Percentiles rank a stretch among this genome's conserved stretches.
phyloP scores from a whole-genome alignment of 1,139 yeast genomes.

The Citeromyces siamensis region DNA sequence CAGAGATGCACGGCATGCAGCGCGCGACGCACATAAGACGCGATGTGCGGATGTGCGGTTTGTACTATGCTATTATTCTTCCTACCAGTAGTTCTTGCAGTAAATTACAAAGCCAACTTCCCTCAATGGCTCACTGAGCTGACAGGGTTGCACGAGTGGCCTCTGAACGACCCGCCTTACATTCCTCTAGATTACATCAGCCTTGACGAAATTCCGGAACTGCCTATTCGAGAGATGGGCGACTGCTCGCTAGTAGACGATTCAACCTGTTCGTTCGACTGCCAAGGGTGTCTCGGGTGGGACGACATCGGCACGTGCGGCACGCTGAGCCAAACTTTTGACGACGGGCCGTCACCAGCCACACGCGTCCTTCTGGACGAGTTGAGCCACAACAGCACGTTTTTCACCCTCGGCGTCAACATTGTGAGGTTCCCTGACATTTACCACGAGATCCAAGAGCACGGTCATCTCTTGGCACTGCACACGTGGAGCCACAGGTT shows the following conservation, averaged over 20 bases:
- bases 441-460: slow-evolving; percentile 38
- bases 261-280: slow-evolving; percentile 71
- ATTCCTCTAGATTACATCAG: slow-evolving; percentile 67
- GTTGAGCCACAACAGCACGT: slow-evolving; percentile 49
- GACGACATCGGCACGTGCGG: slow-evolving; percentile 76
- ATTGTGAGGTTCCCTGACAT: slow-evolving; percentile 67
- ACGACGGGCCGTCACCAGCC: slow-evolving; percentile 82
- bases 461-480: slow-evolving; percentile 74
- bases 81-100: too few relatives aligned
- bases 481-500: slow-evolving; percentile 94
- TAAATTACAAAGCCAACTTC: too few relatives aligned
- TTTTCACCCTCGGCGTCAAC: slow-evolving; percentile 77
- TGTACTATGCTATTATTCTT: too few relatives aligned
- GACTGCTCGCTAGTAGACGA: slow-evolving; percentile 35
- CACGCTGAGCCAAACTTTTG: slow-evolving; percentile 74
- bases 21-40: too few relatives aligned
- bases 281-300: slow-evolving; percentile 62
- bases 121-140: slow-evolving; percentile 72
- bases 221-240: slow-evolving; percentile 43
- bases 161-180: slow-evolving; percentile 77
- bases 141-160: slow-evolving; percentile 73
- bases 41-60: too few relatives aligned
- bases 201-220: slow-evolving; percentile 33
- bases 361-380: slow-evolving; percentile 47
- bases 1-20: too few relatives aligned